These are phyloP conservation scores for Pseudogymnoascus sp. DNA, from an alignment of 2,329 filamentous ascomycete species.

Conservation along the genomic window DNA sequence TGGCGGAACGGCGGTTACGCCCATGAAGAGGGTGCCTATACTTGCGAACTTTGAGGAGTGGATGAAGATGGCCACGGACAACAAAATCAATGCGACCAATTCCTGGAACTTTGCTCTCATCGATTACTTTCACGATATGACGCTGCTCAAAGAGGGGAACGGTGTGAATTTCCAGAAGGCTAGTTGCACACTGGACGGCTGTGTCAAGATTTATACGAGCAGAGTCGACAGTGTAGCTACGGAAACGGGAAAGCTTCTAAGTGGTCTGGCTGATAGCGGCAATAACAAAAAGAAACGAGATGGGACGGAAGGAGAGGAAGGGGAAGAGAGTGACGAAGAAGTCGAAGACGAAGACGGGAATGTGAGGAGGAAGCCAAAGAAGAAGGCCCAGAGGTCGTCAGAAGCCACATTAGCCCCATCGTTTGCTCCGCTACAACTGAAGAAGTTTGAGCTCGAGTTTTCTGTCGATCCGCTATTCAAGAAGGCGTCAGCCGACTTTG, in stretches of 20 bases:
- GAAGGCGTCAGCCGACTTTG: slow-evolving; percentile 95
- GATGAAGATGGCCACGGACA: slow-evolving; percentile 99
- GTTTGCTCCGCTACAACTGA: slow-evolving; percentile 81
- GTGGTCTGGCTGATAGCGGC: slow-evolving; percentile 81
- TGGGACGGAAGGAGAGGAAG: slow-evolving; percentile 55
- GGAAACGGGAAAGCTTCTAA: slow-evolving; percentile 90
- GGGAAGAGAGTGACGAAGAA: slow-evolving; percentile 50
- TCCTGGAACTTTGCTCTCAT: slow-evolving; percentile 99
- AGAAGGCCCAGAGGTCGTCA: slow-evolving; percentile 71
- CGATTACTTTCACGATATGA: slow-evolving; percentile 99
- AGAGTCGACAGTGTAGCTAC: slow-evolving; percentile 96
- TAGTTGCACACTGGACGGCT: slow-evolving; percentile 93
- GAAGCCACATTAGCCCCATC: slow-evolving; percentile 89
- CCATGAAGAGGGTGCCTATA: slow-evolving; percentile 92
- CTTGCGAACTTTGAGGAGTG: slow-evolving; percentile 98
- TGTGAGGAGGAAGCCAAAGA: slow-evolving; percentile 55
- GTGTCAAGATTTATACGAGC: slow-evolving; percentile 98
- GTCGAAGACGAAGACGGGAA: slow-evolving; percentile 50
- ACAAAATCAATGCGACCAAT: slow-evolving; percentile 96
- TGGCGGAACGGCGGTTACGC: slow-evolving; percentile 71
- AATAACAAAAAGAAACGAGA: slow-evolving; percentile 66
- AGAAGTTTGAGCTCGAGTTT: slow-evolving; percentile 97
- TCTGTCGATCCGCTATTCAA: slow-evolving; percentile 98
- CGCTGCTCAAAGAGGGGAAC: slow-evolving; percentile 87
- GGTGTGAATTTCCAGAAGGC: slow-evolving; percentile 98